Evolutionary conservation across 2,329 filamentous ascomycete species (phyloP), one percentile per base, ranked within the genome.

Genomic region (Aspergillus sp.): DNA sequence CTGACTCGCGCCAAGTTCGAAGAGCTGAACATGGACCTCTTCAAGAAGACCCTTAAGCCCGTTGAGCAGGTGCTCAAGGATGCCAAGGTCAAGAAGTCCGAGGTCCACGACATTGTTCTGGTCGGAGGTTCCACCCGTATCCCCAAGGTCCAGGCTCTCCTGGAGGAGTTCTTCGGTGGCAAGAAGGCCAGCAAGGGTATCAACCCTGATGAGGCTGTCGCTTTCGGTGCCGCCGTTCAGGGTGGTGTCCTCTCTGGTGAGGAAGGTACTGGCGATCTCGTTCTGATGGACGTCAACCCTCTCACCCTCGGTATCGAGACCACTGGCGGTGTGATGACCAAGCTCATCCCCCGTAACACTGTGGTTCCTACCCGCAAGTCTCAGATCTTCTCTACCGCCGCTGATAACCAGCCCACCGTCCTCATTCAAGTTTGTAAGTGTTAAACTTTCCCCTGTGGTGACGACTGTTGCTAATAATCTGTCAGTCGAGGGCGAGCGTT

Each of bases 101-200:
- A 97, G 67, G 85, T 99, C 66, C 87, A 97, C 69, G 94, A 97
- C 74, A 97, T 99, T 64, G 94, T 99, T 61, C 86, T 97, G 47
- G 93, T 97, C 59, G 94, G 94, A 86, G 94, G 94, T 77, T 97
- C 94, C 57, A 97, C 94, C 63, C 93, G 94, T 89, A 97, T 99
- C 65, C 93, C 94, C 75, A 97, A 97, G 88, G 92, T 97, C 63
- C 88, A 95, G 80, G 75, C 85, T 65, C 87, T 97, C 72, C 89
- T 97, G 63, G 91, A 97, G 82, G 92, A 97, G 78, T 97, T 84
- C 85, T 97, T 97, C 75, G 81, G 72, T 66, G 88, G 92, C 76
- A 97, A 97, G 89, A 92, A 94, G 83, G 91, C 92, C 66, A 92
- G 88, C 84, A 97, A 97, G 90, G 91, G 91, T 78, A 96, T 99